Evolutionary conservation across 192 early-diverging fungal genomes (phyloP).

Genomic region (Entomortierella beljakovae): DNA sequence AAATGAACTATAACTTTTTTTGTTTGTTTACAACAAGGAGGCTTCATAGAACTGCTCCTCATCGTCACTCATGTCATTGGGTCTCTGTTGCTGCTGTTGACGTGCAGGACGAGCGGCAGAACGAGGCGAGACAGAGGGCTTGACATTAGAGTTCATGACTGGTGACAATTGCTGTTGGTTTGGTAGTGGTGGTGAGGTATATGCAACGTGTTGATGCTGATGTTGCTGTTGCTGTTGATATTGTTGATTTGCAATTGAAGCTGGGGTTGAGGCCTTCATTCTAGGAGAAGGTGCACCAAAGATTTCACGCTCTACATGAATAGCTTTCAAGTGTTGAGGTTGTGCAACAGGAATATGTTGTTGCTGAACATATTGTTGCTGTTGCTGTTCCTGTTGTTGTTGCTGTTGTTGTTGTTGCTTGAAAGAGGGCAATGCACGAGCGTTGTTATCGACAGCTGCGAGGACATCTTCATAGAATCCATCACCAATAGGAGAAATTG

Average conservation of each 20-base stretch:
- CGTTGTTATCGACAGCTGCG: constrained; percentile 40
- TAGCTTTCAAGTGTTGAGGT: constrained; percentile 6
- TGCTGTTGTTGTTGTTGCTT: background rate
- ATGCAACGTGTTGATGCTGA: background rate
- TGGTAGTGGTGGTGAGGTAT: background rate
- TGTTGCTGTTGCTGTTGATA: constrained; percentile 8
- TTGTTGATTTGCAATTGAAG: background rate
- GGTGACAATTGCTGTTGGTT: too few relatives aligned
- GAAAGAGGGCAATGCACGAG: background rate
- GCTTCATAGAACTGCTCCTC: constrained; percentile 42
- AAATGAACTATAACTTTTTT: background rate
- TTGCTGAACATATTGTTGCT: constrained; percentile 15
- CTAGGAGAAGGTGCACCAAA: constrained; percentile 49
- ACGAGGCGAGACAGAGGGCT: constrained; percentile 14
- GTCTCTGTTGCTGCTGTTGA: constrained; percentile 17
- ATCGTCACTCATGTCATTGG: constrained; percentile 2
- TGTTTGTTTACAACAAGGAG: constrained; percentile 31
- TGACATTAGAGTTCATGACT: too few relatives aligned
- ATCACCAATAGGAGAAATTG: constrained; percentile 15
- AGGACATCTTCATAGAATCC: constrained; percentile 50
- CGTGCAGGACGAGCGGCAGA: constrained; percentile 11
- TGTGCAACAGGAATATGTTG: constrained; percentile 12
- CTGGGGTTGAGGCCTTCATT: constrained; percentile 14
- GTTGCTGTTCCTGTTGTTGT: constrained; percentile 8
- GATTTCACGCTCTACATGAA: constrained; percentile 15